Percentiles rank a stretch among this genome's conserved stretches.
phyloP scores from a whole-genome alignment of 768 basidiomycete species.

The Lactarius sanguifluus region DNA sequence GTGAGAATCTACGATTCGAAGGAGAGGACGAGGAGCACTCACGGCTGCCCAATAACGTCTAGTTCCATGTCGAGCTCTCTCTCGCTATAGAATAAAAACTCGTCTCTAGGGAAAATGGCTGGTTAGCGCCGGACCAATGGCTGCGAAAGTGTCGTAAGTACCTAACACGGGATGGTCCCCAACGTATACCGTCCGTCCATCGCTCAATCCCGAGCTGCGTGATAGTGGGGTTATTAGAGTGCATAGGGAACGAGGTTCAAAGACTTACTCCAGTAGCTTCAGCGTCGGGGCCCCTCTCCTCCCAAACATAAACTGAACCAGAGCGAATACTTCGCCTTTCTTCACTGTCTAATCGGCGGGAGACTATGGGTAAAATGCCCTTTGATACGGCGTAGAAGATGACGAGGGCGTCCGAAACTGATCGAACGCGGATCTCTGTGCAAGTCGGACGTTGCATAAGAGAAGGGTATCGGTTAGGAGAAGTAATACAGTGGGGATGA shows the following conservation, averaged over 20 bases:
- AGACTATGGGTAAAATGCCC: conserved; percentile 60
- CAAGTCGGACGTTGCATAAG: conserved; percentile 70
- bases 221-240: not conserved
- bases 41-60: conserved; percentile 30
- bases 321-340: conserved; percentile 69
- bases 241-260: conserved; percentile 29
- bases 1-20: conserved; percentile 18
- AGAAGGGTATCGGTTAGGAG: not conserved
- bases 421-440: conserved; percentile 59
- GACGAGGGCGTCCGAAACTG: conserved; percentile 64
- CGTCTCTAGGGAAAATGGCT: conserved; percentile 41
- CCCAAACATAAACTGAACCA: conserved; percentile 81
- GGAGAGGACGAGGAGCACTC: not conserved
- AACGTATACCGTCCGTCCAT: conserved; percentile 71
- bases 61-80: conserved; percentile 44
- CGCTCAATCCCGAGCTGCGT: conserved; percentile 70
- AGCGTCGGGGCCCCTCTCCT: conserved; percentile 68
- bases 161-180: conserved; percentile 80
- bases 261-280: conserved; percentile 59
- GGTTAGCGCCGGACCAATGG: conserved; percentile 2
- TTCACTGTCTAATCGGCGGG: conserved; percentile 71
- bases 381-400: conserved; percentile 73
- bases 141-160: conserved; percentile 38
- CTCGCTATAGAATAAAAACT: conserved; percentile 77
- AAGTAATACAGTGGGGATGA: conserved; percentile 11